A percentile compares a stretch with the other conserved stretches of the same genome.
phyloP scores from a whole-genome alignment of 805 yeast species.

The Starmerella apis region DNA sequence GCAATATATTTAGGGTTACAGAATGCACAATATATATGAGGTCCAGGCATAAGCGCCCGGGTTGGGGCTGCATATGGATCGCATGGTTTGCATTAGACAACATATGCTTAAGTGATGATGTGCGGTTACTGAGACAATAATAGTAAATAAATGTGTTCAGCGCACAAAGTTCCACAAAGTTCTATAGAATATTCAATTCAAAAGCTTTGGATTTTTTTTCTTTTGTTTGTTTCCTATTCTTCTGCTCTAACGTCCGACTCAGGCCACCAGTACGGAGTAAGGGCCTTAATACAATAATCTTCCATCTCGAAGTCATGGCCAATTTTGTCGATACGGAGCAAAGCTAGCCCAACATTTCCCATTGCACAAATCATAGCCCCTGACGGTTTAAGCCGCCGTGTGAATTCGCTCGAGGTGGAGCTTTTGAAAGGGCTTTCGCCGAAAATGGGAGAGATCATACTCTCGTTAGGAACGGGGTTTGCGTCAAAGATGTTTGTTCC shows the following conservation, averaged over 20 bases:
- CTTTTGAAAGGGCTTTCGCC: conserved; percentile 22
- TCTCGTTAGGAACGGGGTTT: conserved; percentile 20
- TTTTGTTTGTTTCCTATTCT: neutral
- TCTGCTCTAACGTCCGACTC: neutral
- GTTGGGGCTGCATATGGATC: neutral
- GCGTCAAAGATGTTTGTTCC: conserved; percentile 18
- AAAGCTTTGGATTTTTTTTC: neutral
- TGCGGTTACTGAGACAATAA: neutral
- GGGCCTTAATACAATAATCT: conserved; percentile 41
- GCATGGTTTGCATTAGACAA: neutral
- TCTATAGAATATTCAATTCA: neutral
- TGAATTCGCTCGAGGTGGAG: neutral
- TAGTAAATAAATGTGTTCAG: neutral
- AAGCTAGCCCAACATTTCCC: conserved; percentile 57
- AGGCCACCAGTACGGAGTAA: conserved; percentile 68
- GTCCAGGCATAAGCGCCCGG: neutral
- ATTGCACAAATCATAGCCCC: conserved; percentile 52
- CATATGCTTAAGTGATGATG: neutral
- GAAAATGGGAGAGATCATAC: conserved; percentile 10
- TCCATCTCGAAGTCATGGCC: conserved; percentile 23
- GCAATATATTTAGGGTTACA: neutral
- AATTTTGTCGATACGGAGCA: conserved; percentile 39
- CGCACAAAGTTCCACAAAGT: too few species aligned
- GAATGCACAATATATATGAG: neutral
- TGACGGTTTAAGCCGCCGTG: conserved; percentile 34